These are phyloP conservation scores for Brettanomyces bruxellensis DNA, from an alignment of 805 yeast species.

Conservation along the genomic window DNA sequence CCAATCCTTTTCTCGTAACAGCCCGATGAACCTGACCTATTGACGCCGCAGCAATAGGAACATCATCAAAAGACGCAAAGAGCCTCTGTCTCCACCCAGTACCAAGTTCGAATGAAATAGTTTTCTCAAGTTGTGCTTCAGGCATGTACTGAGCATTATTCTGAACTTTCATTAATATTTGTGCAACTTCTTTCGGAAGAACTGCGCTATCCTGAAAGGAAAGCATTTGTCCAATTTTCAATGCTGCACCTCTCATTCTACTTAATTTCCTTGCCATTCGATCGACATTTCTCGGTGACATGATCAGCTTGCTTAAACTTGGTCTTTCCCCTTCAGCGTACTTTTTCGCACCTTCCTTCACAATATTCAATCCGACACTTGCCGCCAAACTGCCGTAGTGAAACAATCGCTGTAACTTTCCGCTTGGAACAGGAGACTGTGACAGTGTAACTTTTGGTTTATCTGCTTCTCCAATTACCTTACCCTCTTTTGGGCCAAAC, in stretches of 20 bases:
- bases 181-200: constrained; percentile 77
- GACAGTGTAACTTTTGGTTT: constrained; percentile 30
- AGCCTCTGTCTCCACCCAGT: constrained; percentile 59
- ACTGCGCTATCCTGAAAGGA: constrained; percentile 88
- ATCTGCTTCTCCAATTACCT: constrained; percentile 23
- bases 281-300: constrained; percentile 80
- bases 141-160: constrained; percentile 98
- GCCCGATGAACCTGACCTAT: constrained; percentile 96
- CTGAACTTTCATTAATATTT: constrained; percentile 75
- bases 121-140: constrained; percentile 71
- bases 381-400: constrained; percentile 94
- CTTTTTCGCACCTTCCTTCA: constrained; percentile 67
- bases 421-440: constrained; percentile 72
- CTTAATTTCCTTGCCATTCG: constrained; percentile 80
- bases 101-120: constrained; percentile 69
- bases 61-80: constrained; percentile 69
- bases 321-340: constrained; percentile 42
- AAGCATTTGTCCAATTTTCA: constrained; percentile 93
- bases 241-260: constrained; percentile 98
- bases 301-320: constrained; percentile 46
- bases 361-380: constrained; percentile 77
- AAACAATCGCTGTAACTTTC: constrained; percentile 79
- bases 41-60: constrained; percentile 95
- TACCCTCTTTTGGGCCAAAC: neutral
- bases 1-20: constrained; percentile 45